Conservation (phyloP, 2,329 filamentous ascomycete species). For the Neoscytalidium dimidiatum region DNA sequence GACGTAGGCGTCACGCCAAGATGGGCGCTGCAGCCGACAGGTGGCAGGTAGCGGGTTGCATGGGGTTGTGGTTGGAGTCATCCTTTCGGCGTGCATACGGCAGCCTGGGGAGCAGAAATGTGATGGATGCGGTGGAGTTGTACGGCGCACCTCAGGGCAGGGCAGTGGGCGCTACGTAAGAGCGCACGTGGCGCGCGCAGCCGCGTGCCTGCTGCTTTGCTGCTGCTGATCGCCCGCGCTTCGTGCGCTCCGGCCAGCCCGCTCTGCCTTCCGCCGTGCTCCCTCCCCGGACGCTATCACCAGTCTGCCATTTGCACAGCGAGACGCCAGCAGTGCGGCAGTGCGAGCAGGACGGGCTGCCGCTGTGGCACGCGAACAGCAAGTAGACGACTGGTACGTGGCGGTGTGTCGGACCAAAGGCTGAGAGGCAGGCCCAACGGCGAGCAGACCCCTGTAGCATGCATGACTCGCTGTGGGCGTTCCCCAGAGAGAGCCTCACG, state of each 20-base stretch:
- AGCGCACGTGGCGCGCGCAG: constrained; percentile 1
- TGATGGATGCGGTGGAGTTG: not conserved
- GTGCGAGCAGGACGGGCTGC: not conserved
- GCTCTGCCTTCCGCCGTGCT: not conserved
- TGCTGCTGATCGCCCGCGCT: not conserved
- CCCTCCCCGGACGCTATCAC: not conserved
- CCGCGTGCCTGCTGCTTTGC: not conserved
- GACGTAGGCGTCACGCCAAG: not conserved
- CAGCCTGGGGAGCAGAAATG: not conserved
- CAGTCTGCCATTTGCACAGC: not conserved
- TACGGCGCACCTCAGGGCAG: not conserved
- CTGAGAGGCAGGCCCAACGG: not conserved
- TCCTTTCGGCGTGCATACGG: not conserved
- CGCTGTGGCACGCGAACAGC: not conserved
- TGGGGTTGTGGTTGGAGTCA: not conserved
- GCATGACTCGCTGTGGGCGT: constrained; percentile 5
- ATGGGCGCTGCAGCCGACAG: not conserved
- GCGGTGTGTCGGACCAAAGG: not conserved
- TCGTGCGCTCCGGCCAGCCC: not conserved
- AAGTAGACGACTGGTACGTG: constrained; percentile 5
- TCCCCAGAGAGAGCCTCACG: constrained; percentile 17
- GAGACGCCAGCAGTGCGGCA: not conserved
- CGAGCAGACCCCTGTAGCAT: not conserved
- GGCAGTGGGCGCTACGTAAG: not conserved
- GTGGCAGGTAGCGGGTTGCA: not conserved